Conservation (phyloP, 2,329 filamentous ascomycete genomes). For the Cladosporium sphaerospermum region DNA sequence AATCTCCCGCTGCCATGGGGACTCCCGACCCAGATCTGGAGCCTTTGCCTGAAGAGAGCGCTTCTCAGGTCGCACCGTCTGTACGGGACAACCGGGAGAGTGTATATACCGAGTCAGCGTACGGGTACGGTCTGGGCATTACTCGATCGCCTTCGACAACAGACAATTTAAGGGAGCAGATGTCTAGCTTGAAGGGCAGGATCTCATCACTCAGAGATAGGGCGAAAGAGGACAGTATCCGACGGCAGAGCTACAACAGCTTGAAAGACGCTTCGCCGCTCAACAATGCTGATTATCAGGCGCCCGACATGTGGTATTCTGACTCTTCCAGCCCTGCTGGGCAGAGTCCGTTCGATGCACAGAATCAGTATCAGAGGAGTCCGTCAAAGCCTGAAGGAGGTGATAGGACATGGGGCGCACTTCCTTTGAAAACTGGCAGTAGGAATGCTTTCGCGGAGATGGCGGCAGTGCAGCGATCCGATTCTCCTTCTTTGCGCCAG, state of each 20-base stretch:
- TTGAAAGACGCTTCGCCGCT: conserved; percentile 64
- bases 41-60: conserved; percentile 36
- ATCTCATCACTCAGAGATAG: conserved; percentile 75
- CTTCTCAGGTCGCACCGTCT: conserved; percentile 3
- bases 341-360: not conserved
- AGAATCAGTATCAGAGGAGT: not conserved
- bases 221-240: conserved; percentile 70
- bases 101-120: not conserved
- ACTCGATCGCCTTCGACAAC: conserved; percentile 65
- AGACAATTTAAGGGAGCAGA: conserved; percentile 71
- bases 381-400: not conserved
- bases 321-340: not conserved
- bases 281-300: conserved; percentile 55
- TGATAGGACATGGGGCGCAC: not conserved
- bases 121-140: conserved; percentile 34
- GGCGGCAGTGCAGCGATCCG: conserved; percentile 3
- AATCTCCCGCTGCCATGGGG: conserved; percentile 13
- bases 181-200: conserved; percentile 77
- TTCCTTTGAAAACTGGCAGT: conserved; percentile 14
- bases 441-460: conserved; percentile 25
- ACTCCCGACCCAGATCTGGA: conserved; percentile 38
- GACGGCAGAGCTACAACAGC: conserved; percentile 69
- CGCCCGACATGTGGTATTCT: conserved; percentile 28
- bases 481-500: conserved; percentile 12
- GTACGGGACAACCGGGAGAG: not conserved